These are phyloP conservation scores for Kwoniella botswanensis DNA, from an alignment of 768 basidiomycete genomes.

Conservation along the genomic window DNA sequence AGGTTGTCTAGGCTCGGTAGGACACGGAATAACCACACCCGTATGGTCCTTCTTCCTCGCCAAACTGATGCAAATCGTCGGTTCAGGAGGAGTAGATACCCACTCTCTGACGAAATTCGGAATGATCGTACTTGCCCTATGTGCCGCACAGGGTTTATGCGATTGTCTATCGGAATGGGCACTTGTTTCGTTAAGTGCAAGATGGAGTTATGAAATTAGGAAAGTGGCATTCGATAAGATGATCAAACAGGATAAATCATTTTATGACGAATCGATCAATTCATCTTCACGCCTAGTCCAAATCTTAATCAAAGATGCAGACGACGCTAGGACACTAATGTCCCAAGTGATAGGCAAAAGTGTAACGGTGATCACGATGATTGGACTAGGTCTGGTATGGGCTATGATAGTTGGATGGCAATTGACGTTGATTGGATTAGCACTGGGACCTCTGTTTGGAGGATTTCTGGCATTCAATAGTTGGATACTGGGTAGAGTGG, in stretches of 20 bases:
- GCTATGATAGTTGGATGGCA: slow-evolving; percentile 88
- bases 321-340: slow-evolving; percentile 81
- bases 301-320: slow-evolving; percentile 81
- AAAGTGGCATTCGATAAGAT: slow-evolving; percentile 65
- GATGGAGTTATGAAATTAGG: slow-evolving; percentile 76
- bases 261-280: slow-evolving; percentile 77
- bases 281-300: slow-evolving; percentile 70
- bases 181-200: slow-evolving; percentile 75
- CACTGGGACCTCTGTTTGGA: slow-evolving; percentile 82
- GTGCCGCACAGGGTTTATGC: slow-evolving; percentile 75
- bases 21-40: slow-evolving; percentile 84
- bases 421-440: slow-evolving; percentile 85
- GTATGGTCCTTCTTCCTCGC: slow-evolving; percentile 90
- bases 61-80: slow-evolving; percentile 66
- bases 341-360: slow-evolving; percentile 73
- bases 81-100: slow-evolving; percentile 51
- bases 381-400: slow-evolving; percentile 83
- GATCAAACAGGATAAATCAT: slow-evolving; percentile 79
- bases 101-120: slow-evolving; percentile 41
- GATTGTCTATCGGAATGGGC: slow-evolving; percentile 76
- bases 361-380: slow-evolving; percentile 77
- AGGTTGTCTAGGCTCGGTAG: slow-evolving; percentile 72
- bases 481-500: slow-evolving; percentile 70
- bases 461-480: slow-evolving; percentile 76
- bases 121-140: slow-evolving; percentile 66